These are phyloP conservation scores for Ciborinia camelliae DNA, from an alignment of 2,329 filamentous ascomycete species.

Conservation along the genomic window DNA sequence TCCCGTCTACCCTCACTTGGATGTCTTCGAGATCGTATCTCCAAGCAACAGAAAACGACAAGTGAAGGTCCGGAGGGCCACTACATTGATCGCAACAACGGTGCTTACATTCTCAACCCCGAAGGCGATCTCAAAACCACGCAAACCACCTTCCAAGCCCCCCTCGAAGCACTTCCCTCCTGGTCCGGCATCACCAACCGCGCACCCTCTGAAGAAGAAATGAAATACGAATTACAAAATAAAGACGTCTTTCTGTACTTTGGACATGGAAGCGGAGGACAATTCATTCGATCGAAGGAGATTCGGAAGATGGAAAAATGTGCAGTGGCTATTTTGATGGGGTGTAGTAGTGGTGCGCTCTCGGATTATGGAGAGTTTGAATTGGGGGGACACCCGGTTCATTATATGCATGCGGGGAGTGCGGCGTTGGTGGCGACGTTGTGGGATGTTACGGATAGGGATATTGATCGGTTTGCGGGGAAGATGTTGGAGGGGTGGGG, in stretches of 20 bases:
- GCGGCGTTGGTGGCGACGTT: constrained; percentile 88
- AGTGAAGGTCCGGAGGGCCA: constrained; percentile 44
- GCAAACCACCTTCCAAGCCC: constrained; percentile 67
- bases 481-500: constrained; percentile 84
- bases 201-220: constrained; percentile 72
- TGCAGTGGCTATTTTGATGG: constrained; percentile 85
- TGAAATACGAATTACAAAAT: constrained; percentile 61
- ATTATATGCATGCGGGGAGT: constrained; percentile 84
- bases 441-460: constrained; percentile 97
- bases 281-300: constrained; percentile 85
- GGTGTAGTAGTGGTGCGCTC: constrained; percentile 82
- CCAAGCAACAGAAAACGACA: constrained; percentile 37
- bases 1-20: constrained; percentile 86
- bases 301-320: constrained; percentile 76
- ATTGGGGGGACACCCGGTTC: constrained; percentile 83
- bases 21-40: constrained; percentile 72
- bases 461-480: constrained; percentile 90
- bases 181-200: constrained; percentile 71
- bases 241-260: constrained; percentile 86
- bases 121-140: constrained; percentile 79
- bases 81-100: constrained; percentile 52
- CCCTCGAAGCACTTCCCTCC: constrained; percentile 59
- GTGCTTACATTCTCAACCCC: constrained; percentile 86
- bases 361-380: constrained; percentile 83
- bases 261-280: constrained; percentile 89